Conservation (phyloP, 2,329 filamentous ascomycete genomes). For the Fusarium solani-melongenae region DNA sequence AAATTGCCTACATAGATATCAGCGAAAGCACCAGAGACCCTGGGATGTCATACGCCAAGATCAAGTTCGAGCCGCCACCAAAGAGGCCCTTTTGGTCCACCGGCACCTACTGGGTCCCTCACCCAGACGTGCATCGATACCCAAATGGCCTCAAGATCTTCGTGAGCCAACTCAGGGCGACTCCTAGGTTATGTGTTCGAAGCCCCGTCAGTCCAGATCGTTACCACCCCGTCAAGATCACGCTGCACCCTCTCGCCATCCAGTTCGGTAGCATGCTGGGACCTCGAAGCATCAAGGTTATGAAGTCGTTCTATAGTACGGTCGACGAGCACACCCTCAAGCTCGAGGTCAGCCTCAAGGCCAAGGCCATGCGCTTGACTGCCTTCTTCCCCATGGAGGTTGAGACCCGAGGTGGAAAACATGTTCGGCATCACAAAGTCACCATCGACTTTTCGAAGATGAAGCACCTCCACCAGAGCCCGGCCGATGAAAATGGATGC, state of each 20-base stretch:
- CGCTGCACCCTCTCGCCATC: conserved; percentile 58
- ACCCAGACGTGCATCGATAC: conserved; percentile 31
- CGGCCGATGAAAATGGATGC: conserved; percentile 43
- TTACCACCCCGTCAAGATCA: conserved; percentile 50
- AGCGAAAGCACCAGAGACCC: conserved; percentile 38
- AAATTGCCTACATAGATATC: conserved; percentile 67
- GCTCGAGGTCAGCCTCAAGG: conserved; percentile 47
- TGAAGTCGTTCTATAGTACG: conserved; percentile 54
- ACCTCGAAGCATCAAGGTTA: conserved; percentile 66
- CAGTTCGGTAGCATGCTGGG: conserved; percentile 71
- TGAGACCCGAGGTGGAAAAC: conserved; percentile 15
- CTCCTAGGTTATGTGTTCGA: conserved; percentile 24
- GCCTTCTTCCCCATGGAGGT: conserved; percentile 46
- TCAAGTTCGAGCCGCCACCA: conserved; percentile 71
- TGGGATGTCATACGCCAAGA: conserved; percentile 49
- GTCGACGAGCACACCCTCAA: conserved; percentile 29
- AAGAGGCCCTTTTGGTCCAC: conserved; percentile 61
- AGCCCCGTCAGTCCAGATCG: conserved; percentile 34
- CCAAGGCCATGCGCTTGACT: conserved; percentile 41
- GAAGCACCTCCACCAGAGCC: conserved; percentile 53
- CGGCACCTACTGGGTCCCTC: conserved; percentile 41
- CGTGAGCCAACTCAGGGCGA: conserved; percentile 1
- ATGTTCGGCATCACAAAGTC: conserved; percentile 51
- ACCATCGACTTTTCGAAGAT: conserved; percentile 60
- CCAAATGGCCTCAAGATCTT: conserved; percentile 37